Percentiles rank a stretch among this genome's conserved stretches.
phyloP scores from a whole-genome alignment of 805 yeast genomes.

The Hanseniaspora lindneri region DNA sequence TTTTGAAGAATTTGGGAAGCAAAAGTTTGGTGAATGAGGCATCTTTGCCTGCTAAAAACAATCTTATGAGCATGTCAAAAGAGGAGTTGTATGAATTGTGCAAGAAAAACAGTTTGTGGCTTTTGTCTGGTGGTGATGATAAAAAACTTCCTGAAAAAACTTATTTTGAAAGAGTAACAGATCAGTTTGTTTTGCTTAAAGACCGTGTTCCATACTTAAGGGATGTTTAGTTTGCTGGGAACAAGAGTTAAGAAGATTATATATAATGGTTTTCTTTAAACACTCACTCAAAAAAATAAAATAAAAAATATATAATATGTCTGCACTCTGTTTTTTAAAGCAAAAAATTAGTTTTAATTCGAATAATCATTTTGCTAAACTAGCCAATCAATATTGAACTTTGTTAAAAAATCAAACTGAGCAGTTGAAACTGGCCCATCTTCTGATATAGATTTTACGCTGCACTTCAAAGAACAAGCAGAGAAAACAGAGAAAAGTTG shows the following conservation, averaged over 20 bases:
- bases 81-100: constrained; percentile 33
- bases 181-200: background rate
- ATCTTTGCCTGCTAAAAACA: constrained; percentile 28
- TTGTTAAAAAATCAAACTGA: background rate
- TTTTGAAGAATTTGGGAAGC: constrained; percentile 30
- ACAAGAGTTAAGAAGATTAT: too few species aligned
- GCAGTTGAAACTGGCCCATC: background rate
- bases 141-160: background rate
- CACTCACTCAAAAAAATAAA: too few species aligned
- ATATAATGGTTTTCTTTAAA: too few species aligned
- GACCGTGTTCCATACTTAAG: constrained; percentile 4
- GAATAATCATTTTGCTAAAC: too few species aligned
- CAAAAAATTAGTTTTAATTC: too few species aligned
- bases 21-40: background rate
- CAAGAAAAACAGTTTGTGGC: constrained; percentile 34
- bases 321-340: too few species aligned
- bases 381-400: too few species aligned
- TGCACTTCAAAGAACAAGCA: too few species aligned
- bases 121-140: constrained; percentile 26
- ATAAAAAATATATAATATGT: too few species aligned
- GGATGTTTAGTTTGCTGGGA: background rate
- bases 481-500: too few species aligned
- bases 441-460: too few species aligned
- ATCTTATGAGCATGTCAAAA: constrained; percentile 21
- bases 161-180: constrained; percentile 1